Conservation (phyloP, 768 basidiomycete genomes). For the Sarcomyxa edulis region DNA sequence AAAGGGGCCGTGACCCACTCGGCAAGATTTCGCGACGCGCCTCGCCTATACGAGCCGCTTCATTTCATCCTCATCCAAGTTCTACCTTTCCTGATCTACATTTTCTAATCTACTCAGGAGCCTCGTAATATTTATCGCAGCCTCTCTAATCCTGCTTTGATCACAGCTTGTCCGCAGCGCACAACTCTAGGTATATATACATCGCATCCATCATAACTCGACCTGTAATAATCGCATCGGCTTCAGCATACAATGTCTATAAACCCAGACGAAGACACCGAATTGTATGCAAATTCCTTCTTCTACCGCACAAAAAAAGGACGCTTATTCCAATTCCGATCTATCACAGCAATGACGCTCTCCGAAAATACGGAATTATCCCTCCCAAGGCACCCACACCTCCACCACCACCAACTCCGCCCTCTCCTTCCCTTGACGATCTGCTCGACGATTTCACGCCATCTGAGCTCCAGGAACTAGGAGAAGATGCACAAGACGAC, state of each 20-base stretch:
- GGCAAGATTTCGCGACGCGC: too few species aligned
- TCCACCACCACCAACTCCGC: constrained; percentile 75
- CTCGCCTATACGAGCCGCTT: too few species aligned
- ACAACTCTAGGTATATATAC: too few species aligned
- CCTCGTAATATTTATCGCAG: too few species aligned
- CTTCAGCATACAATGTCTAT: constrained; percentile 50
- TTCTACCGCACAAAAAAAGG: constrained; percentile 1
- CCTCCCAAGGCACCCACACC: constrained; percentile 68
- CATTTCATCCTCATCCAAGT: too few species aligned
- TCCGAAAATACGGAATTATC: constrained; percentile 89
- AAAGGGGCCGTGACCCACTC: too few species aligned
- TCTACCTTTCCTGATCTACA: too few species aligned
- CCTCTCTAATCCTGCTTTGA: too few species aligned
- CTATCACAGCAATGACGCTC: constrained; percentile 77
- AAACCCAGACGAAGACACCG: constrained; percentile 90
- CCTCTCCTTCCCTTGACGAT: constrained; percentile 67
- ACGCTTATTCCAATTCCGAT: not conserved
- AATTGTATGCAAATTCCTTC: constrained; percentile 64
- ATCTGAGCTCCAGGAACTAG: constrained; percentile 61
- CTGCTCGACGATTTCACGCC: constrained; percentile 58
- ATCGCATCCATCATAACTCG: too few species aligned
- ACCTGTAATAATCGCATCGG: too few species aligned
- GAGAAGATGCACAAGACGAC: constrained; percentile 70
- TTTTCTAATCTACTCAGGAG: too few species aligned
- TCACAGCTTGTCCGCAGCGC: too few species aligned